Evolutionary conservation across 1,139 yeast species (phyloP).

Genomic region (Zygosaccharomyces pseudobailii): DNA sequence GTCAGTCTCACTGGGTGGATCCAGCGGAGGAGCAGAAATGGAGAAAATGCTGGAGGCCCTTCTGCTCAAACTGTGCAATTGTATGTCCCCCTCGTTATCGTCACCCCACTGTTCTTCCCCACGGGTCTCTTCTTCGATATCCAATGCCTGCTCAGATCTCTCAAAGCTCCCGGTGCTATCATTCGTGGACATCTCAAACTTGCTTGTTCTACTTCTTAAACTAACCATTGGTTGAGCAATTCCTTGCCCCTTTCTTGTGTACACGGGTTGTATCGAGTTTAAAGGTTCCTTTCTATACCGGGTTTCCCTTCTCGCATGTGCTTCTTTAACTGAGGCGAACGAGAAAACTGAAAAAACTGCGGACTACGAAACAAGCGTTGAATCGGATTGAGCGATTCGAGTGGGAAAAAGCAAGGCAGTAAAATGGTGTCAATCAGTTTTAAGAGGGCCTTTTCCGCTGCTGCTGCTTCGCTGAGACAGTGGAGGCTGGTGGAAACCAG

Average conservation of each 20-base stretch:
- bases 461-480: slow-evolving; percentile 24
- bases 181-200: neutral
- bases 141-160: slow-evolving; percentile 4
- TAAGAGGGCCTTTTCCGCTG: slow-evolving; percentile 18
- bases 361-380: neutral
- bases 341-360: neutral
- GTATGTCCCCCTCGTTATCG: slow-evolving; percentile 12
- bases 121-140: neutral
- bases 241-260: neutral
- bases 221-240: neutral
- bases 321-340: neutral
- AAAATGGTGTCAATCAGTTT: slow-evolving; percentile 1
- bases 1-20: slow-evolving; percentile 68
- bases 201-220: slow-evolving; percentile 1
- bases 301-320: neutral
- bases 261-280: neutral
- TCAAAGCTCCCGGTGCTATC: slow-evolving; percentile 1
- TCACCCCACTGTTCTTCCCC: slow-evolving; percentile 1
- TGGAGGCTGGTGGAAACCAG: slow-evolving; percentile 41
- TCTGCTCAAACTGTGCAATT: slow-evolving; percentile 27
- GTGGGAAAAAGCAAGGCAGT: neutral
- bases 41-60: slow-evolving; percentile 41
- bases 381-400: neutral
- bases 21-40: slow-evolving; percentile 37
- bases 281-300: neutral